A percentile compares a stretch with the other conserved stretches of the same genome.
phyloP scores from a whole-genome alignment of 495 filamentous ascomycete genomes.

The Immersiella caudata region DNA sequence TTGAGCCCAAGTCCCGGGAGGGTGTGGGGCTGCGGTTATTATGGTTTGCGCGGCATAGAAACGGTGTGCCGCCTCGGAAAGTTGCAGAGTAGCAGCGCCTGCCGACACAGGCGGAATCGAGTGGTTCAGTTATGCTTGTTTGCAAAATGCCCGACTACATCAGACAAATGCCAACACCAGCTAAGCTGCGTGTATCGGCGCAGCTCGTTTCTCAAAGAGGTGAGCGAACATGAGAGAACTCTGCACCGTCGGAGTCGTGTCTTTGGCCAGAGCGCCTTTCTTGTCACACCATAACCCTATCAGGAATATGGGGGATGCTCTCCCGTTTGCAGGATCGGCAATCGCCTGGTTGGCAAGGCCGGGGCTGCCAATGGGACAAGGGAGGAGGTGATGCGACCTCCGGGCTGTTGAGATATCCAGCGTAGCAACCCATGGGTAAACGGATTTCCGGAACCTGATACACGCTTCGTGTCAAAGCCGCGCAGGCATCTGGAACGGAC shows the following conservation, averaged over 20 bases:
- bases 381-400: neutral
- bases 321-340: slow-evolving; percentile 7
- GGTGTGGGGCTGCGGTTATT: slow-evolving; percentile 6
- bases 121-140: neutral
- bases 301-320: slow-evolving; percentile 16
- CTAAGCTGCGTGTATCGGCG: too few species aligned
- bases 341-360: slow-evolving; percentile 1
- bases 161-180: neutral
- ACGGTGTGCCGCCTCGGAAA: slow-evolving; percentile 2
- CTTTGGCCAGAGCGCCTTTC: too few species aligned
- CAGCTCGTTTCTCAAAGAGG: too few species aligned
- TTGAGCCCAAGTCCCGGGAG: neutral
- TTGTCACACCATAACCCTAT: neutral
- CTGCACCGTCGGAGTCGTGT: too few species aligned
- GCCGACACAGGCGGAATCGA: slow-evolving; percentile 3
- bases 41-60: neutral
- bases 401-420: slow-evolving; percentile 8
- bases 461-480: slow-evolving; percentile 23
- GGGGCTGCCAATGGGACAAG: slow-evolving; percentile 6
- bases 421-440: slow-evolving; percentile 18
- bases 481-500: slow-evolving; percentile 16
- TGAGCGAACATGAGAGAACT: too few species aligned
- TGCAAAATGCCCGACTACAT: neutral
- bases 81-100: neutral
- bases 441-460: slow-evolving; percentile 30